Base-by-base conservation (phyloP, 345 rosid genomes). In the Pistacia atlantica region DNA sequence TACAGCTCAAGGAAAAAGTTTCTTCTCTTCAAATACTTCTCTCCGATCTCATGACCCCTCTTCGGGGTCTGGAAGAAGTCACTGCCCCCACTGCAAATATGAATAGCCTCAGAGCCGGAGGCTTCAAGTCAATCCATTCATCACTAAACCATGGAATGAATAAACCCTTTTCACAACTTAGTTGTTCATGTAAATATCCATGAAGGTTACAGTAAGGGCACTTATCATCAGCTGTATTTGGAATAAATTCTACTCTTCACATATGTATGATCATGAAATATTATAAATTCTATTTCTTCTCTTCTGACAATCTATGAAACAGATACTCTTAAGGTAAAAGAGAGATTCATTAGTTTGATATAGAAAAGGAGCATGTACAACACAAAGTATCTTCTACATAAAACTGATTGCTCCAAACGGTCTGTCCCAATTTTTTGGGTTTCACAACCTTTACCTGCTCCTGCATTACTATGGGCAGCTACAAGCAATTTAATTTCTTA, bases 1-100 rank as follows among this genome's bases (percentile, higher is more conserved):
- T 85, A n/a, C 91, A 86, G 71, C 89, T 94, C 37, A 88, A 85
- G 73, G 97, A 93, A 76, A 92, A 80, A 77, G 86, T 88, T 55
- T 76, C 90, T 67, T 86, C 91, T 31, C 89, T 94, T 73, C 95
- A 94, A 14, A 61, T 83, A 55, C 69, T 89, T 3, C 83, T 90
- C 75, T 75, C 88, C 1, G 88, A 88, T 79, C 74, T 90, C 69
- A 42, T 92, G 33, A 7, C 86, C 42, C 90, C 98, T 38, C 35
- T 71, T 67, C 86, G 84, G 70, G 82, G 79, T 64, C 17, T 55
- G 31, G 91, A 89, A 2, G 83, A 75, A 18, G 73, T 69, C 62
- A 71, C 63, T 31, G 69, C 80, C 45, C 45, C 45, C 57, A 52
- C 57, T 52, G 57, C 57, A 66, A 68, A 65, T 52, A 37, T 25